phyloP scores from a whole-genome alignment of 768 basidiomycete species.

The Tylopilus intermedius region DNA sequence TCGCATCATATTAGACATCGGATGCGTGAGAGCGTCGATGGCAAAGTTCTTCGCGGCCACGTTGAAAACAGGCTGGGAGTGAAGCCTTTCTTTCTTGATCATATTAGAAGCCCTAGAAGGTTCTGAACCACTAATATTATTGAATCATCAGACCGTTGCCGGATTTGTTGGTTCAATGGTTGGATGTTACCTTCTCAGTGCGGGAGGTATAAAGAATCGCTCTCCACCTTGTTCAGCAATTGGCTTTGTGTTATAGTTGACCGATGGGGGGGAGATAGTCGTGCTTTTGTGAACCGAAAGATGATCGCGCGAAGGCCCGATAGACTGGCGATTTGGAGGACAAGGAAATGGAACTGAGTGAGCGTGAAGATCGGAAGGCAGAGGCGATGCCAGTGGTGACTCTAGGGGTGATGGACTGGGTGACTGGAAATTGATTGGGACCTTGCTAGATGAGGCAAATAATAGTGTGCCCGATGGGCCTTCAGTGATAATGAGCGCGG shows the following conservation, averaged over 20 bases:
- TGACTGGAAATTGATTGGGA: neutral
- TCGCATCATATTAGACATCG: conserved; percentile 9
- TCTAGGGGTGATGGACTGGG: neutral
- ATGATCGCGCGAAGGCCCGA: neutral
- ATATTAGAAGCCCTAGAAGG: neutral
- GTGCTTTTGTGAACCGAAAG: neutral
- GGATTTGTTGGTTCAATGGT: neutral
- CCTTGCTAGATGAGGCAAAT: neutral
- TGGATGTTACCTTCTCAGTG: conserved; percentile 9
- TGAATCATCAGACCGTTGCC: conserved; percentile 1
- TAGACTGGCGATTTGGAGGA: neutral
- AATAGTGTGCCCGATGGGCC: neutral
- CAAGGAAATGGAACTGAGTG: neutral
- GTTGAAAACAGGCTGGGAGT: neutral
- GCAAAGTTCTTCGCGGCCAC: neutral
- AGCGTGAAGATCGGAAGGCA: neutral
- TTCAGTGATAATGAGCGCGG: neutral
- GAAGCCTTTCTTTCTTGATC: neutral
- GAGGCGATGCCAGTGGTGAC: neutral
- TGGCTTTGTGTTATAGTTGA: conserved; percentile 9
- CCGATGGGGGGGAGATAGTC: conserved; percentile 1
- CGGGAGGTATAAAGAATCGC: neutral
- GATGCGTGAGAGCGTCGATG: conserved; percentile 6
- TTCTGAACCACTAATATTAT: neutral
- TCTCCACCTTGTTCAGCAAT: neutral